Percentiles rank a stretch among this genome's conserved stretches.
phyloP scores from a whole-genome alignment of 2,329 filamentous ascomycete genomes.

The Fusarium tuaranense region DNA sequence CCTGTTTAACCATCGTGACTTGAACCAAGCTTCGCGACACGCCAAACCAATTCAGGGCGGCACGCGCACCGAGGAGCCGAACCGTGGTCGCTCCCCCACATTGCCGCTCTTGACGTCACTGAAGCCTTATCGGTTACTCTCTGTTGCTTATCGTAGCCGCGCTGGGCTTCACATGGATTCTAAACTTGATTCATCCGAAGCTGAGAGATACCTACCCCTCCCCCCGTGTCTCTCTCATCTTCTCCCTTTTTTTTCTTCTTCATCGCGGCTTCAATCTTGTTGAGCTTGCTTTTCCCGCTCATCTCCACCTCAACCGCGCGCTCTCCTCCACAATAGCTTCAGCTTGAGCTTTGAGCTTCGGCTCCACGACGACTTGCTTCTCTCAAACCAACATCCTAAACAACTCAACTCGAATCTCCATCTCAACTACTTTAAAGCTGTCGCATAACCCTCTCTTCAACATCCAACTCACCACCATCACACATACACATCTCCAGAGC shows the following conservation, averaged over 20 bases:
- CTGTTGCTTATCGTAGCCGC: slow-evolving; percentile 45
- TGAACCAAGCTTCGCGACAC: too few relatives aligned
- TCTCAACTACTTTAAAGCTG: neutral
- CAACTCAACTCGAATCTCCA: neutral
- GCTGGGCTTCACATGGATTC: slow-evolving; percentile 18
- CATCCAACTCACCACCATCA: neutral
- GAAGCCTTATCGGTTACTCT: slow-evolving; percentile 40
- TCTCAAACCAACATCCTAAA: neutral
- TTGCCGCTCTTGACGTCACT: slow-evolving; percentile 36
- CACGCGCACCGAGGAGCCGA: slow-evolving; percentile 32
- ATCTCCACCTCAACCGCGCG: slow-evolving; percentile 12
- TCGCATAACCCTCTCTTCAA: neutral
- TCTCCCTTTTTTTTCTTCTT: neutral
- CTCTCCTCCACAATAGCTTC: slow-evolving; percentile 3
- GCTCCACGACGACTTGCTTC: slow-evolving; percentile 5
- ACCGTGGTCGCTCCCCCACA: slow-evolving; percentile 11
- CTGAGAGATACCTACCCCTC: neutral
- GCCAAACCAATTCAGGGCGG: too few relatives aligned
- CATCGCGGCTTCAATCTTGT: neutral
- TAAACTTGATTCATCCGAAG: slow-evolving; percentile 7
- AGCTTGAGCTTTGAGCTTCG: slow-evolving; percentile 6
- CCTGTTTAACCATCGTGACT: neutral
- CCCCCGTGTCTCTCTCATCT: neutral
- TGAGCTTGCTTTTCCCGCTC: neutral
- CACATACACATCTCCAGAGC: neutral